Evolutionary conservation across 352 stramenopile genomes (phyloP), one percentile per base, ranked within the genome.

Genomic region (Albugo candida): DNA sequence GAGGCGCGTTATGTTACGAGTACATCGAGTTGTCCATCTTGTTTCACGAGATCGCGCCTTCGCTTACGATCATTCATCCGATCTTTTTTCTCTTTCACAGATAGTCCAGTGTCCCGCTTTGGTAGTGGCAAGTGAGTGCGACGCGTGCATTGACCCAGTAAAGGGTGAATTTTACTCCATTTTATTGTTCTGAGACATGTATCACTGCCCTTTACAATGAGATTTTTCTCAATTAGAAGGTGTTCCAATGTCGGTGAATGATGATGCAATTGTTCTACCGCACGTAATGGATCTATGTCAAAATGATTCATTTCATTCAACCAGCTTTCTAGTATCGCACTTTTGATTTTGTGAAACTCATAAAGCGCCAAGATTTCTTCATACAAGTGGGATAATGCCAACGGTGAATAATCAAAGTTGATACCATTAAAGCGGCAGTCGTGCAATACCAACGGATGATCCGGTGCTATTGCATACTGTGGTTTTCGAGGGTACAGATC

Each of bases 391-490:
- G 85, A 54, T 41, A 91, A 55, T 17, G 71, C 73, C 13, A 86
- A 53, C 5, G 77, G 77, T 34, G 75, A 78, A 69, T 89, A 61
- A 47, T 71, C 49, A 45, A 96, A 93, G 35, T 64, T 13, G 24
- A 95, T 55, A 56, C 87, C 73, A 13, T 79, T 66, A 60, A 96
- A 99, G 39, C 74, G 65, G 63, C 95, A 99, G 54, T 96, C 76
- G 59, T 99, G 94, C 8, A 99, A 64, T n/a, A 98, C 92, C 46
- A 99, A 79, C 36, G 93, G 89, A 13, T 70, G 58, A 46, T 99
- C 95, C 6, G 79, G 67, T 0, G 95, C 95, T 70, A 98, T 92
- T 36, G 93, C 65, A 69, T 98, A 99, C 8, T 43, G 80, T 20
- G 80, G 81, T 53, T 87, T 81, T 43, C 79, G 72, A 6, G 79